phyloP scores from a whole-genome alignment of 306 rosid genomes.

The Prunus armeniaca region DNA sequence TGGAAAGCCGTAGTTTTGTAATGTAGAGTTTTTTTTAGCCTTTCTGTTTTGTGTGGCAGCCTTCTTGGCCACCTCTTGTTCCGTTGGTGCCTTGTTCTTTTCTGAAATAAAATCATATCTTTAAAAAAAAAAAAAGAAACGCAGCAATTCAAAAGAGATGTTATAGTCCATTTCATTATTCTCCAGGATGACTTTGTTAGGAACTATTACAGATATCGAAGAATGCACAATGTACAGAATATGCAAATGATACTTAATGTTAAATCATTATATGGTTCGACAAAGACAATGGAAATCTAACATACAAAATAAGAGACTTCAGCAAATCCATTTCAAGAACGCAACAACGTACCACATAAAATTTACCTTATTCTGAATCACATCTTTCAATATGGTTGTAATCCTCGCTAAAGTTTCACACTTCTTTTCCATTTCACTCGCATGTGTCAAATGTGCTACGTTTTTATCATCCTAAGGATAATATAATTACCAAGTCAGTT shows the following conservation, averaged over 20 bases:
- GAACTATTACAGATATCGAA: not conserved
- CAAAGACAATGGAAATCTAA: slow-evolving; percentile 1
- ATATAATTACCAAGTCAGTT: slow-evolving; percentile 15
- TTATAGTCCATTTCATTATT: not conserved
- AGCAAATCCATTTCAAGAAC: slow-evolving; percentile 2
- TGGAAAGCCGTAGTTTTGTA: no score
- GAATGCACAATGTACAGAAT: not conserved
- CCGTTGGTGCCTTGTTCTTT: no score
- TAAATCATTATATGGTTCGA: not conserved
- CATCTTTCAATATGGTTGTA: slow-evolving; percentile 85
- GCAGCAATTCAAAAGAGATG: not conserved
- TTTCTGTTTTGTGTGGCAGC: no score
- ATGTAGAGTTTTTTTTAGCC: no score
- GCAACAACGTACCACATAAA: not conserved
- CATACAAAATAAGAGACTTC: not conserved
- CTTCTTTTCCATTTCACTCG: slow-evolving; percentile 93
- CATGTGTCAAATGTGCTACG: slow-evolving; percentile 93
- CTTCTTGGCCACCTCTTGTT: no score
- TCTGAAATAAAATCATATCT: no score
- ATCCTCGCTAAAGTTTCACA: slow-evolving; percentile 77
- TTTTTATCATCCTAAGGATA: slow-evolving; percentile 80
- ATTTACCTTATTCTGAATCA: slow-evolving; percentile 90
- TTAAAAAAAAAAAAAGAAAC: no score
- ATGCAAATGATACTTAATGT: not conserved
- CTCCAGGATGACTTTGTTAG: not conserved